Evolutionary conservation across 441 rosid species (phyloP).

Genomic region (Biscutella auriculata): DNA sequence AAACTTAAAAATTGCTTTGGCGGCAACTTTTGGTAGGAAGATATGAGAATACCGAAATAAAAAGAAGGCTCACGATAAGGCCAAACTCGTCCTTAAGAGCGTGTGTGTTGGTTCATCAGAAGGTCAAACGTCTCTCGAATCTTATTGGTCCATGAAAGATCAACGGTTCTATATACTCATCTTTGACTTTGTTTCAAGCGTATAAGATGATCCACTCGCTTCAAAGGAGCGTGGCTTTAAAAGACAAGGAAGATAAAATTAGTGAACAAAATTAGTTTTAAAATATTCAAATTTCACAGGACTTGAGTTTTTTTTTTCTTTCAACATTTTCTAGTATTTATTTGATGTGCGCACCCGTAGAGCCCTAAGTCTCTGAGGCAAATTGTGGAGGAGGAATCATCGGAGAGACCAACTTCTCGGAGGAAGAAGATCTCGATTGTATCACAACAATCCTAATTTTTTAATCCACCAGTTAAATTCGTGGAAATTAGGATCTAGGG

Average conservation of each 20-base stretch:
- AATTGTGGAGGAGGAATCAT: slow-evolving; percentile 9
- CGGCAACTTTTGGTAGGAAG: slow-evolving; percentile 26
- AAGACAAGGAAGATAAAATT: neutral
- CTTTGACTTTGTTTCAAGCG: neutral
- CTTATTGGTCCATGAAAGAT: neutral
- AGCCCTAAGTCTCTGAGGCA: neutral
- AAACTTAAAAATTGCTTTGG: slow-evolving; percentile 8
- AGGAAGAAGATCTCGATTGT: neutral
- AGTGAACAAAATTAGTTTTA: neutral
- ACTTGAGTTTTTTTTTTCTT: neutral
- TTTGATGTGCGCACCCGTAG: neutral
- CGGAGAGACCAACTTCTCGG: slow-evolving; percentile 1
- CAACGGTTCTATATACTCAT: neutral
- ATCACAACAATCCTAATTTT: neutral
- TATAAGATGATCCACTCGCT: neutral
- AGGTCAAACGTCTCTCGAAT: neutral
- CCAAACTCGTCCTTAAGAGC: neutral
- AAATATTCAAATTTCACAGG: neutral
- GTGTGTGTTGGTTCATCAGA: neutral
- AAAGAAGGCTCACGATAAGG: neutral
- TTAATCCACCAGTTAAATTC: neutral
- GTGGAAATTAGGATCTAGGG: neutral
- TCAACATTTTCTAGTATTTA: neutral
- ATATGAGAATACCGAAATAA: neutral
- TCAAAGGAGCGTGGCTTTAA: neutral